Conservation (phyloP, 2,329 filamentous ascomycete genomes). For the Hirsutella rhossiliensis region DNA sequence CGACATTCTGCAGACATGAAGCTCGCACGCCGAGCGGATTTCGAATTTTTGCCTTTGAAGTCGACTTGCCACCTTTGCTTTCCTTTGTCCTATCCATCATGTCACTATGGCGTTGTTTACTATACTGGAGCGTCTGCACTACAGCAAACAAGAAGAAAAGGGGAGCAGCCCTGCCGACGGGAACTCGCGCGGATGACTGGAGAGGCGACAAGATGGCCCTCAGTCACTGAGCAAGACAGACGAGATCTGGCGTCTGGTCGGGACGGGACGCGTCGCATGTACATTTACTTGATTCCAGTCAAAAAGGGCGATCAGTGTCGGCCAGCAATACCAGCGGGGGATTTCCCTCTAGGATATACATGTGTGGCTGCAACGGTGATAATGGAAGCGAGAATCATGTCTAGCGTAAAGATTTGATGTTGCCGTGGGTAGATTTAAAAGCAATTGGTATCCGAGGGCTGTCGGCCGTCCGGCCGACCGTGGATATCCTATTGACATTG, state of each 20-base stretch:
- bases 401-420: too few relatives aligned
- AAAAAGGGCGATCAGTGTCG: background rate
- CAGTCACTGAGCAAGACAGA: background rate
- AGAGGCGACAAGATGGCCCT: slow-evolving; percentile 1
- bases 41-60: background rate
- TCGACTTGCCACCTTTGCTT: slow-evolving; percentile 1
- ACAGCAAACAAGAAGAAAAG: slow-evolving; percentile 14
- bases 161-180: slow-evolving; percentile 3
- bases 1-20: background rate
- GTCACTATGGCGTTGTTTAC: slow-evolving; percentile 4
- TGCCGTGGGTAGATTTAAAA: too few relatives aligned
- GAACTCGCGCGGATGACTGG: slow-evolving; percentile 8
- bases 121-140: slow-evolving; percentile 10
- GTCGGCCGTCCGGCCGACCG: too few relatives aligned
- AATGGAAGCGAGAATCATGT: too few relatives aligned
- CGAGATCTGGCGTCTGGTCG: background rate
- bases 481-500: too few relatives aligned
- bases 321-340: background rate
- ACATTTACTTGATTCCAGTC: background rate
- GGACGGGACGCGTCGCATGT: background rate
- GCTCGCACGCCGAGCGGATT: background rate
- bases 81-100: slow-evolving; percentile 5
- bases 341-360: background rate
- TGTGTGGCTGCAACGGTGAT: background rate
- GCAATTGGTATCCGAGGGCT: too few relatives aligned